Conservation (phyloP, 2,329 filamentous ascomycete species). For the Cladosporium sphaerospermum region DNA sequence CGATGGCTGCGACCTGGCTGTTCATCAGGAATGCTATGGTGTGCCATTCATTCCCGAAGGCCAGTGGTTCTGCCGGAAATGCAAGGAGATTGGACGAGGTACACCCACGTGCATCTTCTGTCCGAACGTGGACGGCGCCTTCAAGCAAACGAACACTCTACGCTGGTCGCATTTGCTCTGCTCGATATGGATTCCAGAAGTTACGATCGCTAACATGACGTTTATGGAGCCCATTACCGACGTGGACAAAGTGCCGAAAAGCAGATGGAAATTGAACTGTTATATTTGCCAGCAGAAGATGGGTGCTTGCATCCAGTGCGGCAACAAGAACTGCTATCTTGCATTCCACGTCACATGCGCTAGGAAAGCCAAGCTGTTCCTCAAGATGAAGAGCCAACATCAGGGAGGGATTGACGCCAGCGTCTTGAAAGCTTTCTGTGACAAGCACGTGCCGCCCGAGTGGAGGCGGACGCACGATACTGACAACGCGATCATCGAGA, state of each 20-base stretch:
- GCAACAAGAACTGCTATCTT: slow-evolving; percentile 93
- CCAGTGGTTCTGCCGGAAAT: slow-evolving; percentile 96
- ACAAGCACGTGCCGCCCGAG: slow-evolving; percentile 86
- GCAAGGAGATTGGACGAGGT: slow-evolving; percentile 87
- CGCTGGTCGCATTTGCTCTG: slow-evolving; percentile 97
- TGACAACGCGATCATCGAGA: slow-evolving; percentile 69
- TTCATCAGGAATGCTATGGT: slow-evolving; percentile 98
- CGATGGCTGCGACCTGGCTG: slow-evolving; percentile 92
- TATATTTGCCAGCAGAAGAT: slow-evolving; percentile 97
- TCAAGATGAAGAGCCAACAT: slow-evolving; percentile 94
- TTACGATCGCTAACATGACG: slow-evolving; percentile 88
- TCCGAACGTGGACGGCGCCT: slow-evolving; percentile 92
- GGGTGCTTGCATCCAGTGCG: slow-evolving; percentile 97
- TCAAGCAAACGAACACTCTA: slow-evolving; percentile 94
- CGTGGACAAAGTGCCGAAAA: slow-evolving; percentile 93
- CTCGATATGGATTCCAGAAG: slow-evolving; percentile 97
- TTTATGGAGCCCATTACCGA: slow-evolving; percentile 99
- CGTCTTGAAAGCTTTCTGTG: slow-evolving; percentile 88
- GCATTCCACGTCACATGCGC: slow-evolving; percentile 98
- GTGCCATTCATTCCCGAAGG: slow-evolving; percentile 98
- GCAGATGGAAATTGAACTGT: slow-evolving; percentile 76
- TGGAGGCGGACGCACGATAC: slow-evolving; percentile 84
- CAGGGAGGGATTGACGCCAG: slow-evolving; percentile 73
- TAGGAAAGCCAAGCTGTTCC: slow-evolving; percentile 73
- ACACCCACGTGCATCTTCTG: slow-evolving; percentile 97